Evolutionary conservation across 2,329 filamentous ascomycete genomes (phyloP).

Genomic region (Paraphoma chrysanthemicola): DNA sequence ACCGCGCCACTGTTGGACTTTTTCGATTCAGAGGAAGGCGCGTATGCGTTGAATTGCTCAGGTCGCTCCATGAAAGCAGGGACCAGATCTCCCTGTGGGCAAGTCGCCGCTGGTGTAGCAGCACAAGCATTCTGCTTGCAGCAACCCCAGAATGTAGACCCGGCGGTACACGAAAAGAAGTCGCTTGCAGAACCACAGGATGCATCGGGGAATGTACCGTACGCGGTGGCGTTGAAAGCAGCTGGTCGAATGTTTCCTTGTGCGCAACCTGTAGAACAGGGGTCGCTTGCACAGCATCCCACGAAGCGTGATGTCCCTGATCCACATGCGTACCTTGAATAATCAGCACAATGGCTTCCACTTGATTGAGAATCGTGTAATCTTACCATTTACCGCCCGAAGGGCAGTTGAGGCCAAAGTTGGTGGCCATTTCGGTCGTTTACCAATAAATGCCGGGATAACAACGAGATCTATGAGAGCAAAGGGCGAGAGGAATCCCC

Average conservation of each 20-base stretch:
- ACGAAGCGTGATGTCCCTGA: conserved; percentile 41
- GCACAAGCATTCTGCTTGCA: conserved; percentile 48
- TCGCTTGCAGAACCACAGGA: conserved; percentile 34
- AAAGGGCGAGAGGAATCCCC: neutral
- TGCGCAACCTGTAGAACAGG: conserved; percentile 48
- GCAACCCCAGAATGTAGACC: conserved; percentile 33
- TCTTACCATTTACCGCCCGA: conserved; percentile 29
- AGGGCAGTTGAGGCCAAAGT: conserved; percentile 30
- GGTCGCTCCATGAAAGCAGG: conserved; percentile 32
- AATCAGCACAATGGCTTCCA: conserved; percentile 6
- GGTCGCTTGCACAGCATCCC: conserved; percentile 49
- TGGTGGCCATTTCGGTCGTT: conserved; percentile 8
- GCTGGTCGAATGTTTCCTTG: conserved; percentile 39
- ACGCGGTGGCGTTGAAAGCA: conserved; percentile 41
- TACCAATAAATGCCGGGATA: neutral
- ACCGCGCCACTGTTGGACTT: conserved; percentile 28
- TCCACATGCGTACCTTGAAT: conserved; percentile 32
- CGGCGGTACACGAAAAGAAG: conserved; percentile 47
- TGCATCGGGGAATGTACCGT: conserved; percentile 42
- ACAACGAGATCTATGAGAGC: neutral
- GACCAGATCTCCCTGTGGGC: conserved; percentile 34
- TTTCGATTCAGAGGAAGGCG: conserved; percentile 2
- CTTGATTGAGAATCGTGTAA: no score
- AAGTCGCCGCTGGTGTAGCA: conserved; percentile 22
- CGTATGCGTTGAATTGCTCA: conserved; percentile 26